These are phyloP conservation scores for Phytophthora melonis DNA, from an alignment of 352 stramenopile species.

Conservation along the genomic window DNA sequence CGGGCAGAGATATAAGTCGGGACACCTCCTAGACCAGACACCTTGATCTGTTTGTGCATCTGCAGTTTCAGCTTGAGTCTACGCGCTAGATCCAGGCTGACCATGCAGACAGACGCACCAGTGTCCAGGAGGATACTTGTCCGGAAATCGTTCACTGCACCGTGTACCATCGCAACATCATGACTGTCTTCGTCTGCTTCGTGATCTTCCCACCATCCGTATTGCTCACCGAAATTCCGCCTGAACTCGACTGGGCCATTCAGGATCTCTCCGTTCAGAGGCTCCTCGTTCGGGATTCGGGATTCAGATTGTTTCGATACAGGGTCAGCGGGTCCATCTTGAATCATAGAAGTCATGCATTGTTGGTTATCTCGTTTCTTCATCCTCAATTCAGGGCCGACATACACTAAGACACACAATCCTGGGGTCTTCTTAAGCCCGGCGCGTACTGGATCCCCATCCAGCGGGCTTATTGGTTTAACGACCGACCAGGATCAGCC, in stretches of 20 bases:
- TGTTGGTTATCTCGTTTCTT: background rate
- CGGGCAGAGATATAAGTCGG: conserved; percentile 4
- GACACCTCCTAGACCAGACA: background rate
- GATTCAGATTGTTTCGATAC: too few relatives aligned
- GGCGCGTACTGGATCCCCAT: too few relatives aligned
- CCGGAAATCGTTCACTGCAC: background rate
- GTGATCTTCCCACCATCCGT: background rate
- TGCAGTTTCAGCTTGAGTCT: conserved; percentile 5
- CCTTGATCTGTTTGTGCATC: background rate
- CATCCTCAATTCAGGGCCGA: background rate
- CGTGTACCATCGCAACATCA: background rate
- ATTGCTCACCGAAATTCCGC: background rate
- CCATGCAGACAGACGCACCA: background rate
- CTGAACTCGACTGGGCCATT: background rate
- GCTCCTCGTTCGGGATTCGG: too few relatives aligned
- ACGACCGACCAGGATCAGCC: too few relatives aligned
- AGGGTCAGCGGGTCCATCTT: too few relatives aligned
- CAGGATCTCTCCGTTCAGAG: too few relatives aligned
- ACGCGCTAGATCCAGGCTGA: conserved; percentile 14
- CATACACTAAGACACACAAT: background rate
- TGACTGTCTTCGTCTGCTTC: background rate
- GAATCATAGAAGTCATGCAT: background rate
- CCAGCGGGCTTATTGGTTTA: too few relatives aligned
- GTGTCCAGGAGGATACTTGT: conserved; percentile 2
- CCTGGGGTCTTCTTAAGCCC: too few relatives aligned